These are phyloP conservation scores for Oryza punctata DNA, from an alignment of 176 grass and related monocot genomes.

Conservation along the genomic window DNA sequence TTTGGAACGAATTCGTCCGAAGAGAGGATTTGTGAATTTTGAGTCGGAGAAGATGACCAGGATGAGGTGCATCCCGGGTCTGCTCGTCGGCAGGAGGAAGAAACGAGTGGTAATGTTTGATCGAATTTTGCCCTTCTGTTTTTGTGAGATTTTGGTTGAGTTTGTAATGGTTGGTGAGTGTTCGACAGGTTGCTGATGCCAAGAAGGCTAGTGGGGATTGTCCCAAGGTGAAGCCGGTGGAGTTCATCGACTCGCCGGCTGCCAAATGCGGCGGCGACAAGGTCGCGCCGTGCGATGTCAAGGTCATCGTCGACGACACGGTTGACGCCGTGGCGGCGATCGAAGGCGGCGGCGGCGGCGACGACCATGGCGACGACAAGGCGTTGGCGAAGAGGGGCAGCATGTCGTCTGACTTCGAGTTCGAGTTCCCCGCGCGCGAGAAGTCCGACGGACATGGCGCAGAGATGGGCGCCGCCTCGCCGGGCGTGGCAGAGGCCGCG, in stretches of 20 bases:
- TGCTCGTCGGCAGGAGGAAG: conserved; percentile 70
- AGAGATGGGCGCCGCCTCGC: conserved; percentile 24
- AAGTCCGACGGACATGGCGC: conserved; percentile 13
- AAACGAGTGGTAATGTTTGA: conserved; percentile 47
- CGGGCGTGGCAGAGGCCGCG: too few relatives aligned
- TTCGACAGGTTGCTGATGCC: conserved; percentile 38
- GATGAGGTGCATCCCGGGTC: conserved; percentile 67
- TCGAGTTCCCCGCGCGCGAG: conserved; percentile 43
- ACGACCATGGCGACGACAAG: not conserved
- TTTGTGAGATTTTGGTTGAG: not conserved
- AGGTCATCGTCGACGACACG: conserved; percentile 2
- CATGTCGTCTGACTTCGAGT: conserved; percentile 53
- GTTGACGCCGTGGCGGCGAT: conserved; percentile 36
- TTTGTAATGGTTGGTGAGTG: conserved; percentile 23
- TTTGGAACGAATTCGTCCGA: not conserved
- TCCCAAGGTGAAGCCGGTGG: conserved; percentile 59
- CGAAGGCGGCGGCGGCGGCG: conserved; percentile 21
- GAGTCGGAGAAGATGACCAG: conserved; percentile 53
- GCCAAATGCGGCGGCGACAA: conserved; percentile 10
- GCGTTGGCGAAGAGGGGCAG: conserved; percentile 29
- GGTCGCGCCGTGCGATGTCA: not conserved
- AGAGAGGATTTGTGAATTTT: not conserved
- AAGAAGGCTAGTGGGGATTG: conserved; percentile 39
- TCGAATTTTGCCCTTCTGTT: not conserved
- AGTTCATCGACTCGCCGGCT: conserved; percentile 12